A percentile compares a stretch with the other conserved stretches of the same genome.
phyloP scores from a whole-genome alignment of 805 yeast species.

The Myxozyma geophila region DNA sequence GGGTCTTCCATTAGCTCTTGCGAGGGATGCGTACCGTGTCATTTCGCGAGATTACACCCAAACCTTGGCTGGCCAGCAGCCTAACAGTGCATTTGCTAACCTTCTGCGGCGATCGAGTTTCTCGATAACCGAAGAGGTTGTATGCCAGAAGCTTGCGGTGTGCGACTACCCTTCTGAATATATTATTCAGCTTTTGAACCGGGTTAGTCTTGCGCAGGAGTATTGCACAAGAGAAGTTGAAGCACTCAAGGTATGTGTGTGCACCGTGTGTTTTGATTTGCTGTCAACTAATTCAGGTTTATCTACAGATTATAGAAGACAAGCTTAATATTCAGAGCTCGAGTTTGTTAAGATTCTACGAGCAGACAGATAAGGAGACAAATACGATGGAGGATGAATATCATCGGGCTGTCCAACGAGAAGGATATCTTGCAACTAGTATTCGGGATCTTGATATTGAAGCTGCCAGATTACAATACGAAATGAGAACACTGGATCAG shows the following conservation, averaged over 20 bases:
- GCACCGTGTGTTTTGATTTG: neutral
- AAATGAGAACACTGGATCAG: slow-evolving; percentile 59
- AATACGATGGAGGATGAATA: slow-evolving; percentile 23
- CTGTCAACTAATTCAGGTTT: slow-evolving; percentile 3
- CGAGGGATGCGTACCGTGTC: neutral
- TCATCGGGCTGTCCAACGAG: slow-evolving; percentile 36
- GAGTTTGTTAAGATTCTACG: slow-evolving; percentile 35
- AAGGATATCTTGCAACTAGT: slow-evolving; percentile 39
- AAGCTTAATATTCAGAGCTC: slow-evolving; percentile 5
- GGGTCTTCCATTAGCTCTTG: neutral
- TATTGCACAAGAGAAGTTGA: slow-evolving; percentile 15
- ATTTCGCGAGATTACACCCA: too few species aligned
- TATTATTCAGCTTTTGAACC: slow-evolving; percentile 15
- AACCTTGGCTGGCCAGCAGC: too few species aligned
- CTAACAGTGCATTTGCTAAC: neutral
- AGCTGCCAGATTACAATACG: slow-evolving; percentile 67
- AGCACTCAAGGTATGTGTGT: neutral
- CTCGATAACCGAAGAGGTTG: slow-evolving; percentile 43
- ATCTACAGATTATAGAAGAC: neutral
- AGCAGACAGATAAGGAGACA: slow-evolving; percentile 11
- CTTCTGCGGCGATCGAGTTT: slow-evolving; percentile 47
- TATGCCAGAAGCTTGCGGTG: slow-evolving; percentile 36
- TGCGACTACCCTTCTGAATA: slow-evolving; percentile 27
- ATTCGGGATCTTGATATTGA: slow-evolving; percentile 59
- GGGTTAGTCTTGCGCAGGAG: slow-evolving; percentile 42